Percentiles rank a stretch among this genome's conserved stretches.
Evolutionary conservation across 140 eudicot species (phyloP).

Genomic region (Anethum foeniculum): DNA sequence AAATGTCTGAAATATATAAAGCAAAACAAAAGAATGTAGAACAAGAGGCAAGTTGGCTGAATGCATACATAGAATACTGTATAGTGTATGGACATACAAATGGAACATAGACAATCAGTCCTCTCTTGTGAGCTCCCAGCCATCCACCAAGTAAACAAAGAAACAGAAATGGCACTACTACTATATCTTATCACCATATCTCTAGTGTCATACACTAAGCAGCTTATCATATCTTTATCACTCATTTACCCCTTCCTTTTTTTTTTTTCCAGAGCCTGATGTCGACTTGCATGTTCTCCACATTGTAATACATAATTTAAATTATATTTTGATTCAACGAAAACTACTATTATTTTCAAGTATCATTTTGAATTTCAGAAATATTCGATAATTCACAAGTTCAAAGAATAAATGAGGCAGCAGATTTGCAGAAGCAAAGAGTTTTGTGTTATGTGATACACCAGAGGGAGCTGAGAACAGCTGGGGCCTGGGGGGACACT

Average conservation of each 20-base stretch:
- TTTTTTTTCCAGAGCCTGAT: neutral
- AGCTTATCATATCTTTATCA: conserved; percentile 12
- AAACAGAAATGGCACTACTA: conserved; percentile 1
- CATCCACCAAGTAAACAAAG: conserved; percentile 2
- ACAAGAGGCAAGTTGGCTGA: neutral
- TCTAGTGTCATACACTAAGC: neutral
- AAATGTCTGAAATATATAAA: too few species aligned
- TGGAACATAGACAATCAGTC: neutral
- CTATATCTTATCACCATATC: conserved; percentile 3
- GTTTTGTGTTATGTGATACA: neutral
- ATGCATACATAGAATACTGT: neutral
- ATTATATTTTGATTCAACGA: too few species aligned
- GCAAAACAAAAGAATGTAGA: neutral
- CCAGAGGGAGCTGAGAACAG: neutral
- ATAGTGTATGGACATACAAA: neutral
- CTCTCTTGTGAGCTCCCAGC: neutral
- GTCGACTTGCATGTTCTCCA: conserved; percentile 1
- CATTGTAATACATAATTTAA: neutral
- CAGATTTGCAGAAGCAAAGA: neutral
- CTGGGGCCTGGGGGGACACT: neutral
- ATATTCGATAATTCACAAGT: too few species aligned
- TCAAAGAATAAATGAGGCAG: too few species aligned
- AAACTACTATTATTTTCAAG: too few species aligned
- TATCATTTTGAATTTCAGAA: too few species aligned
- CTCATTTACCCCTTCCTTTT: neutral